A percentile compares a stretch with the other conserved stretches of the same genome.
Evolutionary conservation across 371 early-diverging fungal genomes (phyloP).

Genomic region (Saksenaea oblongispora): DNA sequence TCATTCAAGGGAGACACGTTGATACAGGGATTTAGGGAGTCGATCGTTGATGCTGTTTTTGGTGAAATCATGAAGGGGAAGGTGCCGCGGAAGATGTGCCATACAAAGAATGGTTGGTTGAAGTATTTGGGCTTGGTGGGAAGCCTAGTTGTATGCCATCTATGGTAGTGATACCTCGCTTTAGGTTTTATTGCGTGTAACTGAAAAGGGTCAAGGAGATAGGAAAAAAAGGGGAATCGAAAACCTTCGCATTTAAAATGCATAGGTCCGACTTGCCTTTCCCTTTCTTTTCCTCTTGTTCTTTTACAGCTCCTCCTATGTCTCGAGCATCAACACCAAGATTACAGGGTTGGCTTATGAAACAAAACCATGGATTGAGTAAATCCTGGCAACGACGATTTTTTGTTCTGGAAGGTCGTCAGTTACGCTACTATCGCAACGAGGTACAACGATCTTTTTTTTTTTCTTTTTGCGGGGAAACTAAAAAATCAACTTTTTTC

Average conservation of each 20-base stretch:
- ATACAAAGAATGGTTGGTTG: background rate
- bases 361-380: slow-evolving; percentile 45
- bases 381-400: slow-evolving; percentile 40
- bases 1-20: background rate
- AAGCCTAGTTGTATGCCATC: background rate
- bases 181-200: slow-evolving; percentile 6
- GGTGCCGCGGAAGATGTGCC: background rate
- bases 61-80: background rate
- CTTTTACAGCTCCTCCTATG: background rate
- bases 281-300: background rate
- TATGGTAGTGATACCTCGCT: background rate
- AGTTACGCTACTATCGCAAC: slow-evolving; percentile 40
- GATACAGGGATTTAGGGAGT: slow-evolving; percentile 1
- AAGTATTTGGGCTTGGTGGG: background rate
- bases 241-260: background rate
- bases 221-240: background rate
- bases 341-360: slow-evolving; percentile 36
- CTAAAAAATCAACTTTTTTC: background rate
- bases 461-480: background rate
- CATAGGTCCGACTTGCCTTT: background rate
- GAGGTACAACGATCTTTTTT: slow-evolving; percentile 17
- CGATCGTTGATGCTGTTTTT: background rate
- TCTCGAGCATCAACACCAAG: slow-evolving; percentile 1
- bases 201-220: background rate
- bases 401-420: slow-evolving; percentile 39